Evolutionary conservation across 176 grass and related monocot genomes (phyloP).

Genomic region (Chrysopogon serrulatus): DNA sequence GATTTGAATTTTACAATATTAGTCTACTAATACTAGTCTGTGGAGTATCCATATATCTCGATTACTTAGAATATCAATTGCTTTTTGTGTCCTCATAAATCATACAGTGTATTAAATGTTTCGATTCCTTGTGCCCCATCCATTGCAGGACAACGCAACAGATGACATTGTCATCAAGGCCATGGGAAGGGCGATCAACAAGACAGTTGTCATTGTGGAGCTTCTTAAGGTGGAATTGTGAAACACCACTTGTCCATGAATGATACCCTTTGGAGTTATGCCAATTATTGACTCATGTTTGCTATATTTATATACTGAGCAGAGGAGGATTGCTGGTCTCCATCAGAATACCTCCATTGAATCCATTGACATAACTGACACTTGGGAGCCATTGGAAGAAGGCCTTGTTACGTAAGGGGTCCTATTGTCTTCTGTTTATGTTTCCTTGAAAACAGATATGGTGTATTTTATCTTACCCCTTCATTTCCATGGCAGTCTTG

Average conservation of each 20-base stretch:
- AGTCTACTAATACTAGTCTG: neutral
- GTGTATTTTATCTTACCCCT: neutral
- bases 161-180: slow-evolving; percentile 62
- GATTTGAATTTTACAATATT: neutral
- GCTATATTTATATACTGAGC: neutral
- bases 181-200: slow-evolving; percentile 75
- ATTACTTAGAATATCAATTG: neutral
- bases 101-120: neutral
- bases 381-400: slow-evolving; percentile 81
- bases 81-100: neutral
- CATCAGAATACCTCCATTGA: slow-evolving; percentile 59
- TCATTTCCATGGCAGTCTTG: slow-evolving; percentile 37
- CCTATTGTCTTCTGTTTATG: neutral
- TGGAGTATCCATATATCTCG: neutral
- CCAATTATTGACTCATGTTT: neutral
- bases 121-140: neutral
- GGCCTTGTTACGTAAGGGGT: slow-evolving; percentile 54
- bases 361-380: slow-evolving; percentile 65
- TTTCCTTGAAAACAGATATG: neutral
- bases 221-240: slow-evolving; percentile 50
- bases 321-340: slow-evolving; percentile 70
- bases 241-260: neutral
- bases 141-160: slow-evolving; percentile 22
- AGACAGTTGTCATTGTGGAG: slow-evolving; percentile 60
- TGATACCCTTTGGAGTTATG: neutral